Percentiles rank a stretch among this genome's conserved stretches.
Evolutionary conservation across 805 yeast species (phyloP).

Genomic region (Candida alai): DNA sequence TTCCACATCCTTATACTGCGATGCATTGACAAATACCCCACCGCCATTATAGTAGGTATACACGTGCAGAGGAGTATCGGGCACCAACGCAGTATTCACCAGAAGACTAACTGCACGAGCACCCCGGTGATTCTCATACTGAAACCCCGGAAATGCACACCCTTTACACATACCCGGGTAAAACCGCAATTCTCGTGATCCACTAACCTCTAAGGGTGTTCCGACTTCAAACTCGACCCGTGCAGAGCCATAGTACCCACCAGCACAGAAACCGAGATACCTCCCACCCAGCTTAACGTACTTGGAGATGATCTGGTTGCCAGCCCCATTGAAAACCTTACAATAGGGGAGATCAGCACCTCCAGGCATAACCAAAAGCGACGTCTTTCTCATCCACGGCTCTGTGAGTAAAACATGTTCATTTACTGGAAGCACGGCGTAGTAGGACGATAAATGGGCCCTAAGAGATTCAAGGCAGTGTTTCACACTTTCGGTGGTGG

Average conservation of each 20-base stretch:
- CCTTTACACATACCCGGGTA: slow-evolving; percentile 86
- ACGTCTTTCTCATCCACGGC: slow-evolving; percentile 84
- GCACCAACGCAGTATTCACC: slow-evolving; percentile 31
- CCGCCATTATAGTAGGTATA: slow-evolving; percentile 84
- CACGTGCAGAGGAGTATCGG: slow-evolving; percentile 21
- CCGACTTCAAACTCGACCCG: slow-evolving; percentile 85
- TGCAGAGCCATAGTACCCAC: slow-evolving; percentile 79
- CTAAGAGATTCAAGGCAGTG: slow-evolving; percentile 79
- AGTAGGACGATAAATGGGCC: slow-evolving; percentile 73
- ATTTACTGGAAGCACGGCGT: slow-evolving; percentile 75
- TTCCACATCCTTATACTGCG: slow-evolving; percentile 54
- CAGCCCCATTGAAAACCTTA: slow-evolving; percentile 62
- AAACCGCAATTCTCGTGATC: slow-evolving; percentile 75
- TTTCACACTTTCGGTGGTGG: slow-evolving; percentile 81
- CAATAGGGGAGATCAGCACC: slow-evolving; percentile 95
- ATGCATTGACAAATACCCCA: slow-evolving; percentile 75
- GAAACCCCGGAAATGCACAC: slow-evolving; percentile 74
- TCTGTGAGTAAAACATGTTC: slow-evolving; percentile 63
- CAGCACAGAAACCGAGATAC: slow-evolving; percentile 90
- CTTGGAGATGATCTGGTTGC: slow-evolving; percentile 55
- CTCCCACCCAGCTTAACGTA: slow-evolving; percentile 78
- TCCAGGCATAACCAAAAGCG: slow-evolving; percentile 85
- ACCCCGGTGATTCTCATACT: slow-evolving; percentile 73
- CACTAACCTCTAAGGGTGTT: slow-evolving; percentile 74
- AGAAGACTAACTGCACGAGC: slow-evolving; percentile 54